A percentile compares a stretch with the other conserved stretches of the same genome.
Conservation (phyloP, 495 filamentous ascomycete genomes). For the Arthonia radiata region DNA sequence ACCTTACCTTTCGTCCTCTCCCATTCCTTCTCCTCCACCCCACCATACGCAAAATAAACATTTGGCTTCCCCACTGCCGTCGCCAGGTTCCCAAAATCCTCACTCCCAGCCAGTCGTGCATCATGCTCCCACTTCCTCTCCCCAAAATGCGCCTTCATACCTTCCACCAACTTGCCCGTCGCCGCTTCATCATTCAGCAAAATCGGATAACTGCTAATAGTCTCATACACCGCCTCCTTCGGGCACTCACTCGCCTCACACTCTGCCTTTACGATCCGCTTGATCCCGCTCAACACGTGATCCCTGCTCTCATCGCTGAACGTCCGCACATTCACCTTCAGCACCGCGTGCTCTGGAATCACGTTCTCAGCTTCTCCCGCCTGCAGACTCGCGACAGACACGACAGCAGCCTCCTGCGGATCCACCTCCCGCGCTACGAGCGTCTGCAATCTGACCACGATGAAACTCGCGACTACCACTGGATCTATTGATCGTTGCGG, state of each 20-base stretch:
- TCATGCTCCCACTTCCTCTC: conserved; percentile 7
- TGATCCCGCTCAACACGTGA: conserved; percentile 19
- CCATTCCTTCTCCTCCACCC: conserved; percentile 21
- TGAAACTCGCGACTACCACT: conserved; percentile 23
- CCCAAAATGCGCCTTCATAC: conserved; percentile 21
- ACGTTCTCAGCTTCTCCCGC: conserved; percentile 27
- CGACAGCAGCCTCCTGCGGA: conserved; percentile 25
- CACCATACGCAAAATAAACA: conserved; percentile 32
- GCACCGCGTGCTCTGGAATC: conserved; percentile 23
- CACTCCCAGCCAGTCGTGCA: conserved; percentile 15
- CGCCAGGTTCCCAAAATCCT: conserved; percentile 32
- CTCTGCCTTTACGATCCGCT: conserved; percentile 29
- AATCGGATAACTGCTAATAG: conserved; percentile 18
- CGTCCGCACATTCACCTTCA: conserved; percentile 23
- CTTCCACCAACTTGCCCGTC: conserved; percentile 14
- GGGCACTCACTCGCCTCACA: conserved; percentile 20
- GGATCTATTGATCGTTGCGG: conserved; percentile 32
- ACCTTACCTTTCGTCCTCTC: conserved; percentile 14
- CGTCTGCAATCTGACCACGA: conserved; percentile 28
- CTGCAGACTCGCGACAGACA: conserved; percentile 28
- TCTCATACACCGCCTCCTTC: conserved; percentile 15
- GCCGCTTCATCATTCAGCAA: conserved; percentile 25
- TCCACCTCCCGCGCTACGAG: conserved; percentile 28
- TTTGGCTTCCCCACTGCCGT: conserved; percentile 24
- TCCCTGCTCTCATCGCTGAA: conserved; percentile 17